Evolutionary conservation across 768 basidiomycete genomes (phyloP), one percentile per base, ranked within the genome.

Genomic region (Podaxis sp.): DNA sequence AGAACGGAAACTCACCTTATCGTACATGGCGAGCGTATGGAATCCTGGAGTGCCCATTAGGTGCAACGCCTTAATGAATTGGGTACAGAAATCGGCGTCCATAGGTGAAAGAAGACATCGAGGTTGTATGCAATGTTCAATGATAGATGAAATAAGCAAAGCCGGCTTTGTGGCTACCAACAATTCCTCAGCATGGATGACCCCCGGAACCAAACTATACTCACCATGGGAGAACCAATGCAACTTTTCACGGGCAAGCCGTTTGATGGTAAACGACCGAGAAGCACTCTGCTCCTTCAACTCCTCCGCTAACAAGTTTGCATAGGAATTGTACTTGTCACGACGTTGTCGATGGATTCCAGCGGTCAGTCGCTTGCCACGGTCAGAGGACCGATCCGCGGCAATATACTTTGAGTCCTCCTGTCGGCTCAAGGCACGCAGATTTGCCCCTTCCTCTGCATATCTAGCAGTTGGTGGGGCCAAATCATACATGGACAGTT

Each of bases 51-150:
- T 96, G n/a, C 93, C 95, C 71, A 89, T 85, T 13, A 84, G 82
- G 68, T 99, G 97, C 64, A 98, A 79, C 13, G 89, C 82, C 71
- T 90, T 90, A 73, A 99, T 90, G 69, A 99, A 89, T 67, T 93
- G 91, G 2, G 93, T 90, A 61, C 94, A 95, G 68, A 88, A 99
- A 61, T 96, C 90, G 26, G 97, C 96, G 74, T 99, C 97, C 86
- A 95, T 93, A 0, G 95, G 95, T 0, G 96, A 96, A n/a, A 98
- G 78, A 44, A 98, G 78, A 66, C 90, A 91, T 30, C 97, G 87
- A 11, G 97, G 96, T 70, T 92, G 89, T 64, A 99, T 87, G 72
- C 97, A 99, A 70, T 96, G 87, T 71, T 97, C 93, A 65, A 94
- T 89, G 61, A 95, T 78, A 3, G 86, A 80, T 26, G 81, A 79